Evolutionary conservation across 805 yeast genomes (phyloP).

Genomic region (Gaillardinia entomophila): DNA sequence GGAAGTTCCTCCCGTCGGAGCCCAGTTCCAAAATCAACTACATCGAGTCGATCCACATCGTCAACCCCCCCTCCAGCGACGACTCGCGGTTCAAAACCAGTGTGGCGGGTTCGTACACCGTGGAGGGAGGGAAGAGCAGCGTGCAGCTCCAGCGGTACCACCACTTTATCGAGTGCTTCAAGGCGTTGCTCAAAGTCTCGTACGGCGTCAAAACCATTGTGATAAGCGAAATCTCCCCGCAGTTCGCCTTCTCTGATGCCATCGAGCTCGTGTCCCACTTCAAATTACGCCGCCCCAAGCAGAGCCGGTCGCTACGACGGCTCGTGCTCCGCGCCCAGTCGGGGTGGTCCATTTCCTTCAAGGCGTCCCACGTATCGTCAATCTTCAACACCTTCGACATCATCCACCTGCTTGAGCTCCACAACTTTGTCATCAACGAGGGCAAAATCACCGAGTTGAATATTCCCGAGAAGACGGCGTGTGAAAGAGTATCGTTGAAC

Average conservation of each 20-base stretch:
- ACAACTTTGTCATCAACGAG: constrained; percentile 46
- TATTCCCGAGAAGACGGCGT: constrained; percentile 2
- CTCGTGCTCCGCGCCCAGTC: constrained; percentile 37
- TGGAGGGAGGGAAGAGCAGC: constrained; percentile 16
- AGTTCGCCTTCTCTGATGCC: constrained; percentile 32
- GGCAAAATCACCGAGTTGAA: constrained; percentile 9
- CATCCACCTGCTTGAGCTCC: constrained; percentile 38
- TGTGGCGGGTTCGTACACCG: constrained; percentile 33
- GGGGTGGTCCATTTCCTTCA: constrained; percentile 50
- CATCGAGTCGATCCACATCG: constrained; percentile 20
- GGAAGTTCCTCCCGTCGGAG: constrained; percentile 15
- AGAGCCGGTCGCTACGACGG: constrained; percentile 19
- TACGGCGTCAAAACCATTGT: constrained; percentile 40
- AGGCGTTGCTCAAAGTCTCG: constrained; percentile 35
- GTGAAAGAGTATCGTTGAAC: constrained; percentile 10
- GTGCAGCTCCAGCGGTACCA: constrained; percentile 14
- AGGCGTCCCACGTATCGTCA: constrained; percentile 38
- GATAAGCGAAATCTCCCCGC: constrained; percentile 44
- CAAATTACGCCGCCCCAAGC: constrained; percentile 2
- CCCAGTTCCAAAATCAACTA: constrained; percentile 26
- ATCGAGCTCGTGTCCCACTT: not conserved
- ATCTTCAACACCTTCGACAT: constrained; percentile 34
- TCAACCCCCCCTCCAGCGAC: constrained; percentile 27
- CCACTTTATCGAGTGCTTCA: constrained; percentile 18
- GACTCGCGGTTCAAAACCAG: constrained; percentile 15